These are phyloP conservation scores for Marvania coccoides DNA, from an alignment of 139 green algal genomes.

Conservation along the genomic window DNA sequence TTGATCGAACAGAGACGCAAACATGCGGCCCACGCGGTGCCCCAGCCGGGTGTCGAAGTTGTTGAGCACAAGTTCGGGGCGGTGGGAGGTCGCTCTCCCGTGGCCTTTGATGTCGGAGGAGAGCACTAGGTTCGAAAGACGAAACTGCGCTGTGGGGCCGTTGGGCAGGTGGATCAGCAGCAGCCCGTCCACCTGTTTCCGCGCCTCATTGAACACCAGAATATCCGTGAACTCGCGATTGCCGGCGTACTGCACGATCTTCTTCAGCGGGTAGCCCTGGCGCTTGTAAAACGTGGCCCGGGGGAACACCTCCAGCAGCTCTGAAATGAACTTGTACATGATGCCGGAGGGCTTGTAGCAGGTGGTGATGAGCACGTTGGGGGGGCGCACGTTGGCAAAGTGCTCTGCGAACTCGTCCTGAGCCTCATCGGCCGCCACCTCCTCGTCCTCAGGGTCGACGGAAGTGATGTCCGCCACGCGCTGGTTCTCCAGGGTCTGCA, in stretches of 20 bases:
- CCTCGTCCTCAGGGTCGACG: conserved; percentile 64
- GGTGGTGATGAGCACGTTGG: conserved; percentile 90
- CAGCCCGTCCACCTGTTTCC: conserved; percentile 80
- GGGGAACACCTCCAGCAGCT: conserved; percentile 77
- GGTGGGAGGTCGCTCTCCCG: conserved; percentile 64
- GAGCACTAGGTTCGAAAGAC: conserved; percentile 71
- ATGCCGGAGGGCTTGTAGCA: conserved; percentile 64
- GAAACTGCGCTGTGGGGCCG: conserved; percentile 81
- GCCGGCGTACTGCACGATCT: conserved; percentile 78
- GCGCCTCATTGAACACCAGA: conserved; percentile 88
- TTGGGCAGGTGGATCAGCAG: conserved; percentile 83
- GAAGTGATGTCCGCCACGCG: conserved; percentile 77
- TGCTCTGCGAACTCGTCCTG: conserved; percentile 85
- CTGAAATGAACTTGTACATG: conserved; percentile 82
- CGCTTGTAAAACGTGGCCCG: conserved; percentile 82
- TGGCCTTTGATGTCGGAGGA: conserved; percentile 81
- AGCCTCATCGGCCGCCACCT: conserved; percentile 69
- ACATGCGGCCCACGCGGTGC: conserved; percentile 74
- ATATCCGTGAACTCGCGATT: conserved; percentile 76
- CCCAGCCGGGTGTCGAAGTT: conserved; percentile 88
- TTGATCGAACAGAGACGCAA: conserved; percentile 87
- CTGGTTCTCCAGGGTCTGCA: conserved; percentile 83
- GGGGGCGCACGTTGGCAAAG: conserved; percentile 39
- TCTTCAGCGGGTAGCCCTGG: conserved; percentile 75
- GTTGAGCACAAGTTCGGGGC: conserved; percentile 92